phyloP scores from a whole-genome alignment of 2,329 filamentous ascomycete species.

The Clarireedia homoeocarpa region DNA sequence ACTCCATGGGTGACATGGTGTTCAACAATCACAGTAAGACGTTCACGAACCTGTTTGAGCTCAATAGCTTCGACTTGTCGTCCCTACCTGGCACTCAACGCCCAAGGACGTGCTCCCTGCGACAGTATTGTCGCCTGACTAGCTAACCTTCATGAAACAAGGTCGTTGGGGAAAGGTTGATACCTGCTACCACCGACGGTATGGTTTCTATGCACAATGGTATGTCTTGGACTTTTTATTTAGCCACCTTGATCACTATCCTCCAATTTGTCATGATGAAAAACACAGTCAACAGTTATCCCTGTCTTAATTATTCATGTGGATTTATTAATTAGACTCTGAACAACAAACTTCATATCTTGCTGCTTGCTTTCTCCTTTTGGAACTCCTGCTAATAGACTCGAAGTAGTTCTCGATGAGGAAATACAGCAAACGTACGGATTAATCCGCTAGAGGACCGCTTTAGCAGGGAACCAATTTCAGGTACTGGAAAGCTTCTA shows the following conservation, averaged over 20 bases:
- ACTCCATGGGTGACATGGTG: too few species aligned
- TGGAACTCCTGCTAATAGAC: background rate
- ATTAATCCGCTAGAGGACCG: too few species aligned
- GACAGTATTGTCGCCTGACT: background rate
- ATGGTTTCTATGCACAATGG: background rate
- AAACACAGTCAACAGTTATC: constrained; percentile 12
- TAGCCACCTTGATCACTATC: background rate
- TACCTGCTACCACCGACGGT: background rate
- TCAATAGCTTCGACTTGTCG: too few species aligned
- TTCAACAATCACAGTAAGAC: too few species aligned
- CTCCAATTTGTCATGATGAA: constrained; percentile 6
- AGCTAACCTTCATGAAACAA: background rate
- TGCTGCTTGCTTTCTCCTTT: background rate
- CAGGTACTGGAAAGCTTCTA: too few species aligned
- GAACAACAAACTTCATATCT: constrained; percentile 2
- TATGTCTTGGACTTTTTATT: constrained; percentile 3
- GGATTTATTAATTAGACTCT: constrained; percentile 12
- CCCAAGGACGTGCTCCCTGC: background rate
- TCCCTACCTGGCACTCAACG: too few species aligned
- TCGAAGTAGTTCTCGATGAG: background rate
- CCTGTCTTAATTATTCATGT: constrained; percentile 11
- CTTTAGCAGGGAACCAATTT: too few species aligned
- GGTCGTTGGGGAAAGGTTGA: background rate
- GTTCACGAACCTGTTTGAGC: too few species aligned
- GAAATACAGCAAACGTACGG: too few species aligned